Evolutionary conservation across 2,329 filamentous ascomycete species (phyloP).

Genomic region (Fusarium praegraminearum): DNA sequence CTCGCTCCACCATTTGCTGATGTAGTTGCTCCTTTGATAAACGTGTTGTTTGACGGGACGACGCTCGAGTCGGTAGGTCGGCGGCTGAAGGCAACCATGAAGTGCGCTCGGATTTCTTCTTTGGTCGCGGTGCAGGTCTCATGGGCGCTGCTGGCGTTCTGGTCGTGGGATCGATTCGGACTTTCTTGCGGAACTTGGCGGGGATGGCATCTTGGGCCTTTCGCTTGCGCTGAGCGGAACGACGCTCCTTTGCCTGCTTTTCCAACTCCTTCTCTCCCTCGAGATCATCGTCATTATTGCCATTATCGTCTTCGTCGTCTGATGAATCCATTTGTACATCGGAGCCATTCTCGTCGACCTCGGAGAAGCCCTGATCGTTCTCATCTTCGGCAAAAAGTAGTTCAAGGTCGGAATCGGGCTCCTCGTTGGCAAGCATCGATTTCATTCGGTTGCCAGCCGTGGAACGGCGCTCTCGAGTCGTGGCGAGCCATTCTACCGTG

Average conservation of each 20-base stretch:
- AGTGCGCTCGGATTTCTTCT: conserved; percentile 70
- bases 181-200: conserved; percentile 78
- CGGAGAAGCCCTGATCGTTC: conserved; percentile 76
- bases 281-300: conserved; percentile 72
- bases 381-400: conserved; percentile 81
- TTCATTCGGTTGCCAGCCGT: conserved; percentile 89
- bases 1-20: conserved; percentile 79
- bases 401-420: conserved; percentile 76
- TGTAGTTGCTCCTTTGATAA: conserved; percentile 72
- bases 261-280: conserved; percentile 91
- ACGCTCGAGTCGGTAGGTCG: conserved; percentile 69
- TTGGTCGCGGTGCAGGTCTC: conserved; percentile 62
- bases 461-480: conserved; percentile 78
- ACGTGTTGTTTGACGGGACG: conserved; percentile 68
- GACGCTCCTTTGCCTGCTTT: conserved; percentile 77
- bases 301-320: conserved; percentile 82
- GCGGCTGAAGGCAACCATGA: conserved; percentile 68
- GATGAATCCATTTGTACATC: conserved; percentile 91
- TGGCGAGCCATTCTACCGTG: conserved; percentile 76
- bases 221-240: conserved; percentile 77
- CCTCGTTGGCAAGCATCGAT: conserved; percentile 79
- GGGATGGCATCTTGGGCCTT: conserved; percentile 82
- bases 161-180: conserved; percentile 73
- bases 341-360: conserved; percentile 73
- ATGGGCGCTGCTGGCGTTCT: conserved; percentile 53